Evolutionary conservation across 2,329 filamentous ascomycete species (phyloP).

Genomic region (Lecanicillium sp.): DNA sequence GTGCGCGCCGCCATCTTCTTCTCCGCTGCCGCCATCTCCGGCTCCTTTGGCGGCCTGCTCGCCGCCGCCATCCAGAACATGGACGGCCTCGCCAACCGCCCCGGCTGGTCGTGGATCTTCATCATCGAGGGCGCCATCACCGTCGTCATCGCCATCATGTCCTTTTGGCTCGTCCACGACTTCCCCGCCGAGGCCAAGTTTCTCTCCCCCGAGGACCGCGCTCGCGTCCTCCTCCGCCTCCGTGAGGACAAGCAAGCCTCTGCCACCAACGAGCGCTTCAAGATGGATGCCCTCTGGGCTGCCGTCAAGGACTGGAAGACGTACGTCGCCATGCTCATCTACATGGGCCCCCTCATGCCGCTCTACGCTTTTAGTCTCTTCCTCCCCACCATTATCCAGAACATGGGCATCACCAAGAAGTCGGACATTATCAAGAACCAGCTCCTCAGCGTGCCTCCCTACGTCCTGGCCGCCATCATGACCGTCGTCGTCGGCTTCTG

Average conservation of each 20-base stretch:
- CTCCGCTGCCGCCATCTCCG: conserved; percentile 71
- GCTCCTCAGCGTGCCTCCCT: conserved; percentile 39
- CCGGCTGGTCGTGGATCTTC: conserved; percentile 60
- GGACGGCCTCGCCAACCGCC: conserved; percentile 50
- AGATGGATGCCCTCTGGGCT: conserved; percentile 63
- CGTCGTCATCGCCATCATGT: conserved; percentile 57
- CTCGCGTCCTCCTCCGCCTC: conserved; percentile 64
- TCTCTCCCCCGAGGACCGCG: conserved; percentile 60
- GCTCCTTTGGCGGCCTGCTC: conserved; percentile 68
- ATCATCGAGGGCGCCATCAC: conserved; percentile 66
- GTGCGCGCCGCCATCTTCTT: conserved; percentile 79
- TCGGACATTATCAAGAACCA: conserved; percentile 28
- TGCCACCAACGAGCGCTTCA: conserved; percentile 69
- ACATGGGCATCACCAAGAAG: conserved; percentile 32
- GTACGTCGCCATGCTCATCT: conserved; percentile 65
- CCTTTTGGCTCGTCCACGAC: conserved; percentile 75
- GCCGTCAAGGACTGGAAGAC: conserved; percentile 80
- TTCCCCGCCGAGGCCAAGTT: conserved; percentile 74
- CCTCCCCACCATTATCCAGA: conserved; percentile 67
- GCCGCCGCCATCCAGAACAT: conserved; percentile 66
- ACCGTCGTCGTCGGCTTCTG: conserved; percentile 48
- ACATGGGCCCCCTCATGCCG: conserved; percentile 67
- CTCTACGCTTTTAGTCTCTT: conserved; percentile 73
- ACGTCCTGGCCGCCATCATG: conserved; percentile 27
- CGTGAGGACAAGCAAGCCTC: conserved; percentile 64